Base-by-base conservation (phyloP, 768 basidiomycete genomes). In the Mycena epipterygia region DNA sequence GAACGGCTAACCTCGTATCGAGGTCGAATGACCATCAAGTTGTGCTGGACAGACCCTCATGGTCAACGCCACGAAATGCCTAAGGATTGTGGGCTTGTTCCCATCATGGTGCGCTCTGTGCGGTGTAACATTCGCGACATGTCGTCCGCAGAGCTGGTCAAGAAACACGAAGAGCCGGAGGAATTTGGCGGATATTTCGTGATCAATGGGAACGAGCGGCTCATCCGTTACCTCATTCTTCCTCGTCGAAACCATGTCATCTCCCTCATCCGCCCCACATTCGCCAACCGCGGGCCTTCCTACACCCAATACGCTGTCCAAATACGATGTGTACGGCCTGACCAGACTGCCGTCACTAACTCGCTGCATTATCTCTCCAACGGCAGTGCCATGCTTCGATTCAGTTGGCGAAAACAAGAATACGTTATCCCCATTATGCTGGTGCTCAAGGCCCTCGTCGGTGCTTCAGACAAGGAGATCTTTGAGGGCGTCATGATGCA, bases 111-210 rank as follows among this genome's bases (percentile, higher is more conserved):
- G 13, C 72, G 98, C 95, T 98, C 97, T 12, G 91, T 90, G 25
- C 87, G 97, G 67, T 99, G 98, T 79, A 98, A 98, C 80, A 81
- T 99, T n/a, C 91, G 91, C 51, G 87, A 87, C 37, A 87, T 98
- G 81, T 89, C 95, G 2, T 94, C 97, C 12, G 88, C 93, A 12
- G 93, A 95, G 52, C 91, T 99, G 51, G 95, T 99, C 64, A 84
- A 85, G 64, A 92, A 92, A 70, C 93, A 97, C 78, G 98, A 99
- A 86, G 98, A 99, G 77, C 92, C 98, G 1, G 96, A 98, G 83
- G 98, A 99, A 81, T 98, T 98, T 77, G 98, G 98, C 60, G 98
- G 97, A 32, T 99, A 99, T 83, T 99, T 99, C 79, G 89, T 99
- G 78, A 91, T 99, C 81, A 99, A 99, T 80, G 98, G 98, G 71